A percentile compares a stretch with the other conserved stretches of the same genome.
phyloP scores from a whole-genome alignment of 2,329 filamentous ascomycete species.

The Emericellopsis atlantica region DNA sequence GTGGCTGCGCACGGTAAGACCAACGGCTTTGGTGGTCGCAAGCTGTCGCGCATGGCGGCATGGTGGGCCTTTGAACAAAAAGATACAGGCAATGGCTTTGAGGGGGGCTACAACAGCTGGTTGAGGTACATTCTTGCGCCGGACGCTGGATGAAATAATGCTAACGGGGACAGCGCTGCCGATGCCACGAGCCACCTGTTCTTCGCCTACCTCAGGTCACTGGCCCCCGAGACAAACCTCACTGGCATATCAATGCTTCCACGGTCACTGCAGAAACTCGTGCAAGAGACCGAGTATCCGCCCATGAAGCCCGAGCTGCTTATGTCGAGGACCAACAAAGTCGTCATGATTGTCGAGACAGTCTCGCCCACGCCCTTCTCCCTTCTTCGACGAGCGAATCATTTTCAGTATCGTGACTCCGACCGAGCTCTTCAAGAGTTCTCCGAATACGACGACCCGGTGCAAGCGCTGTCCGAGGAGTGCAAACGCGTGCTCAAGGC shows the following conservation, averaged over 20 bases:
- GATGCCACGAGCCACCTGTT: slow-evolving; percentile 95
- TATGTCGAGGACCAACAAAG: slow-evolving; percentile 70
- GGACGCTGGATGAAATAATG: not conserved
- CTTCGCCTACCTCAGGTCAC: slow-evolving; percentile 88
- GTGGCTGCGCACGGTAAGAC: slow-evolving; percentile 86
- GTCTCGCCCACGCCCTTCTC: slow-evolving; percentile 93
- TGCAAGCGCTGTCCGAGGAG: slow-evolving; percentile 82
- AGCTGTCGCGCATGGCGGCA: slow-evolving; percentile 86
- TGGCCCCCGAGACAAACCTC: slow-evolving; percentile 67
- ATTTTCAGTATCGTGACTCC: slow-evolving; percentile 90
- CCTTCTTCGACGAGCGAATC: slow-evolving; percentile 75
- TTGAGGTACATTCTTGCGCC: slow-evolving; percentile 41
- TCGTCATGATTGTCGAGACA: slow-evolving; percentile 92
- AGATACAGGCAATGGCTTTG: slow-evolving; percentile 82
- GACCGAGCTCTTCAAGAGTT: slow-evolving; percentile 77
- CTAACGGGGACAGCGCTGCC: slow-evolving; percentile 50
- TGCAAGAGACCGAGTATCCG: slow-evolving; percentile 90
- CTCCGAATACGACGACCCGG: slow-evolving; percentile 78
- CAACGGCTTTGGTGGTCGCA: slow-evolving; percentile 86
- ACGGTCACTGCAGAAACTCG: slow-evolving; percentile 77
- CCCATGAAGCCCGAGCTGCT: slow-evolving; percentile 66
- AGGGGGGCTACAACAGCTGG: slow-evolving; percentile 88
- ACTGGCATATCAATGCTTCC: slow-evolving; percentile 78
- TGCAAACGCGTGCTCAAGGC: slow-evolving; percentile 81
- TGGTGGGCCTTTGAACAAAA: slow-evolving; percentile 98